Conservation (phyloP, 352 stramenopile genomes). For the Pythium coloratum region DNA sequence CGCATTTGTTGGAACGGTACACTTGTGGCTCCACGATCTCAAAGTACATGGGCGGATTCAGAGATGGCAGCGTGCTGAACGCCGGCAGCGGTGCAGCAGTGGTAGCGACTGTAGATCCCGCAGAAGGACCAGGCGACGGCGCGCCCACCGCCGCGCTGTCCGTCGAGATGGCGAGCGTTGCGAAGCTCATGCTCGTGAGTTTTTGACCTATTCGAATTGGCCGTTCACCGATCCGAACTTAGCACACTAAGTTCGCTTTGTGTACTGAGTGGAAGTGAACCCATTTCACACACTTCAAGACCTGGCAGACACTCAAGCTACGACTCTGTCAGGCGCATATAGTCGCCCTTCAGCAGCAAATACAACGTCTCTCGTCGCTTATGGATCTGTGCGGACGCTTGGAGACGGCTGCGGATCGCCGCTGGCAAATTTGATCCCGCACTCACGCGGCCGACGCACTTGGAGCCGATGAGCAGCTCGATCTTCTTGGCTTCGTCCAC, state of each 20-base stretch:
- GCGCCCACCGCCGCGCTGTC: slow-evolving; percentile 5
- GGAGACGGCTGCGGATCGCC: slow-evolving; percentile 49
- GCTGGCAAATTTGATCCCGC: slow-evolving; percentile 47
- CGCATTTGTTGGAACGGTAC: slow-evolving; percentile 87
- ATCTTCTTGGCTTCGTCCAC: slow-evolving; percentile 66
- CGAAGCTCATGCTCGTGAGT: slow-evolving; percentile 11
- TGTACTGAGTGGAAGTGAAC: background rate
- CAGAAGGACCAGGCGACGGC: background rate
- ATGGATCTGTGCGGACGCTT: slow-evolving; percentile 40
- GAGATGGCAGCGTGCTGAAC: slow-evolving; percentile 62
- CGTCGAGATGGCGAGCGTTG: slow-evolving; percentile 20
- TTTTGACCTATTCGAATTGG: background rate
- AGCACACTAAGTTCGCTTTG: background rate
- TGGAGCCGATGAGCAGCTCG: slow-evolving; percentile 60
- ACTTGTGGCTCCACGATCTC: slow-evolving; percentile 87
- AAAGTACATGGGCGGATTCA: slow-evolving; percentile 87
- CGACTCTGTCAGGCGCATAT: slow-evolving; percentile 23
- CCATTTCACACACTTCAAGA: background rate
- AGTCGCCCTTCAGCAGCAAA: slow-evolving; percentile 47
- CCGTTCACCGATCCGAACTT: slow-evolving; percentile 3
- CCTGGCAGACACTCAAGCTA: background rate
- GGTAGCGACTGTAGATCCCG: slow-evolving; percentile 1
- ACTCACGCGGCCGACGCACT: slow-evolving; percentile 52
- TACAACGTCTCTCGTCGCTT: slow-evolving; percentile 60
- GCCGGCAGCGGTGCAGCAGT: slow-evolving; percentile 27